Evolutionary conservation across 1,284 basidiomycete species (phyloP), one percentile per base, ranked within the genome.

Genomic region (Meripilus lineatus): DNA sequence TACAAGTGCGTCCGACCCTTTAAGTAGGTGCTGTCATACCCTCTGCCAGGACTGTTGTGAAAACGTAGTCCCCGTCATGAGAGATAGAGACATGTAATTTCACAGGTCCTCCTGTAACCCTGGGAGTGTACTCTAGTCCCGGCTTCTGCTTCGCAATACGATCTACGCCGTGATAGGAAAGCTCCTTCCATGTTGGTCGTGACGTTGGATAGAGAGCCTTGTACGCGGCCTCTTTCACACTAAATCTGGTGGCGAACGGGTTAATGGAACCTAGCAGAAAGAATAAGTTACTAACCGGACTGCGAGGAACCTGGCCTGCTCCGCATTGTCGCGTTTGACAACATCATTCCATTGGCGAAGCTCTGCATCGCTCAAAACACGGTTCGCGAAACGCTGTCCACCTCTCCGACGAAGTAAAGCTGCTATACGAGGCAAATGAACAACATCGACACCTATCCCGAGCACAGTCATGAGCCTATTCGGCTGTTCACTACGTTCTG

Each of bases 171-270:
- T 56, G 61, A 47, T 79, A 82, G 2, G 76, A 76, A 42, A 93
- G 64, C 25, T 91, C 79, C 57, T 89, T 86, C 90, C 90, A 93
- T 2, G 75, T 77, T n/a, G 85, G 76, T 17, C 61, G 67, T 32
- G 74, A 57, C 20, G 55, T 48, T 2, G 87, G 83, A 54, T 81
- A 90, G 44, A 93, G 58, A 0, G 93, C 89, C 62, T 96, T 95
- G 70, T 93, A 94, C 0, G 86, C 81, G 0, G 93, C 89, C 67
- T 95, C 93, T 58, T 96, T 96, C 26, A 87, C 71, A 36, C 82
- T 76, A 88, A 88, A 93, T 25, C 89, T 92, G 45, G 17, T 38
- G 24, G 48, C 38, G 20, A 50, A 40, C 8, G 4, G 28, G n/a
- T 21, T 13, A 34, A 18, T 6, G 8, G 6, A 33, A 6, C 32